phyloP scores from a whole-genome alignment of 305 asterid species.

The Stenogyne calaminthoides region DNA sequence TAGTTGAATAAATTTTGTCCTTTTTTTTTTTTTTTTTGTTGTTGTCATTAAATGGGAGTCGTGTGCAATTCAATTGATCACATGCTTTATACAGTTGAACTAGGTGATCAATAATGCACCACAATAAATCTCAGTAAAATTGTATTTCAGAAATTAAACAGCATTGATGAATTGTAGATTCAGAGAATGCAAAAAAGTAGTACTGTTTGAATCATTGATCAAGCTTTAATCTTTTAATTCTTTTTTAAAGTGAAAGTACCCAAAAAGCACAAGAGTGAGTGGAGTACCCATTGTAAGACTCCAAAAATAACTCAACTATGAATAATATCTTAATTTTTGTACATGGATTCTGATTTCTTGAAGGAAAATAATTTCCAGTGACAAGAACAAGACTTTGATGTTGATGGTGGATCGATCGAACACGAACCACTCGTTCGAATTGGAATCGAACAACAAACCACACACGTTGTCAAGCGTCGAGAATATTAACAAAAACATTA shows the following conservation, averaged over 20 bases:
- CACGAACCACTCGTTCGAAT: conserved; percentile 27
- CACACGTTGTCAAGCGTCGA: conserved; percentile 17
- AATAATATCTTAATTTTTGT: neutral
- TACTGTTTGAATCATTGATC: neutral
- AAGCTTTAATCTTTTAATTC: neutral
- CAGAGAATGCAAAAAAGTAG: neutral
- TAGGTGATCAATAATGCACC: neutral
- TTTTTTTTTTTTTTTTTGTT: neutral
- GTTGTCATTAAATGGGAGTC: neutral
- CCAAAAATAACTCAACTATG: neutral
- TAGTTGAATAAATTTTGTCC: neutral
- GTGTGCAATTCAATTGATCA: neutral
- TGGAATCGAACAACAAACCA: conserved; percentile 15
- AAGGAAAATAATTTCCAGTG: neutral
- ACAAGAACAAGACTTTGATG: conserved; percentile 5
- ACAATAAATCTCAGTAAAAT: neutral
- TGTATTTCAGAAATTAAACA: neutral
- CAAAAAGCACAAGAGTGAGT: conserved; percentile 1
- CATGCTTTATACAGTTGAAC: neutral
- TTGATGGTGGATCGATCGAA: neutral
- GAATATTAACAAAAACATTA: conserved; percentile 13
- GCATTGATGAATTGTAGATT: neutral
- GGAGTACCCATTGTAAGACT: neutral
- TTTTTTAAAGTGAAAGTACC: neutral
- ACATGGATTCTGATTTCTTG: neutral